Conservation (phyloP, 1,284 basidiomycete species). For the Takashimella koratensis region DNA sequence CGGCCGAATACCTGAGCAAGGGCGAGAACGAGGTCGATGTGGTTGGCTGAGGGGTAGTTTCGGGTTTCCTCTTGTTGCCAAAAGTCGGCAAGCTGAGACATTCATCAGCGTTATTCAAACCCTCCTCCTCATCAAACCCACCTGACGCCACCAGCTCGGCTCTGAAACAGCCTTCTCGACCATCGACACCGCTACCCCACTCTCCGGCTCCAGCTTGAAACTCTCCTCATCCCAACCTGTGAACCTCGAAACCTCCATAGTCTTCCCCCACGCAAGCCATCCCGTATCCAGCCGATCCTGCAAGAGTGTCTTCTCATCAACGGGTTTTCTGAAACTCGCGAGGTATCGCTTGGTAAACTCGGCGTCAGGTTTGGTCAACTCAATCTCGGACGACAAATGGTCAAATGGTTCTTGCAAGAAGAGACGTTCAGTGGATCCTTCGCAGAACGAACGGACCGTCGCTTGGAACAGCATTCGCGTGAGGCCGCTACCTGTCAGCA, state of each 20-base stretch:
- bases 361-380: conserved; percentile 48
- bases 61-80: conserved; percentile 48
- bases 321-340: conserved; percentile 47
- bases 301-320: conserved; percentile 39
- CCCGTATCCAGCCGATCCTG: conserved; percentile 76
- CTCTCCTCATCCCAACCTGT: conserved; percentile 54
- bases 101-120: background rate
- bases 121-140: conserved; percentile 15
- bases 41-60: conserved; percentile 47
- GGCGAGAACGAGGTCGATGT: conserved; percentile 53
- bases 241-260: conserved; percentile 64
- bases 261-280: conserved; percentile 77
- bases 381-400: conserved; percentile 61
- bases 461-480: conserved; percentile 70
- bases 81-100: conserved; percentile 33
- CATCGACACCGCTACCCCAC: conserved; percentile 59
- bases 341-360: conserved; percentile 60
- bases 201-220: conserved; percentile 64
- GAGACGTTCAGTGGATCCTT: conserved; percentile 59
- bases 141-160: conserved; percentile 59
- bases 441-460: conserved; percentile 79
- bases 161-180: conserved; percentile 56
- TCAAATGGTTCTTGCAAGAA: conserved; percentile 77
- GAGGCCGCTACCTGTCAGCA: conserved; percentile 57
- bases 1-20: conserved; percentile 51